phyloP scores from a whole-genome alignment of 345 rosid genomes.

The Eucalyptus curtisii region DNA sequence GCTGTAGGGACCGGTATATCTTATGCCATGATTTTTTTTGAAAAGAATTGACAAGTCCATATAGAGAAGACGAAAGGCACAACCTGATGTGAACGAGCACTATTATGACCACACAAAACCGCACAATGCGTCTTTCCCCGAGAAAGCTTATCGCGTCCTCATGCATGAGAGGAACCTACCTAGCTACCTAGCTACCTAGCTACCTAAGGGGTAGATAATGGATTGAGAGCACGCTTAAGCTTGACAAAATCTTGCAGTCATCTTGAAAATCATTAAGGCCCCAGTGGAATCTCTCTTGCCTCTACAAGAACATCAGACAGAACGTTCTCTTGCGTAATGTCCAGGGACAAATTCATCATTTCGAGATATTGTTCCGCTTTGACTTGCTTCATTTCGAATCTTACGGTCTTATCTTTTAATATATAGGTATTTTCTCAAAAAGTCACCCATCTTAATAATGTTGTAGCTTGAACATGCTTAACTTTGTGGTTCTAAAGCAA shows the following conservation, averaged over 20 bases:
- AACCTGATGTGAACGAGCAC: not conserved
- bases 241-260: not conserved
- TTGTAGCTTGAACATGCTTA: not conserved
- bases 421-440: not conserved
- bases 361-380: too few relatives aligned
- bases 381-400: not conserved
- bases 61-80: not conserved
- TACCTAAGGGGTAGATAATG: not conserved
- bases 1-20: not conserved
- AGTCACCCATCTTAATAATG: fast-evolving
- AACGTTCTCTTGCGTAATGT: not conserved
- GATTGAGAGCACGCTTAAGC: not conserved
- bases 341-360: not conserved
- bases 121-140: not conserved
- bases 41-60: not conserved
- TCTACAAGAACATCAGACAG: not conserved
- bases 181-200: not conserved
- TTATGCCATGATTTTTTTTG: not conserved
- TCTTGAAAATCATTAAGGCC: not conserved
- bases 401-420: not conserved
- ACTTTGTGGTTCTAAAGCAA: not conserved
- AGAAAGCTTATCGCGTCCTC: not conserved
- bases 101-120: not conserved
- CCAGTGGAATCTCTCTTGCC: not conserved
- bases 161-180: not conserved